A percentile compares a stretch with the other conserved stretches of the same genome.
phyloP scores from a whole-genome alignment of 805 yeast species.

The Yamadazyma tumulicola region DNA sequence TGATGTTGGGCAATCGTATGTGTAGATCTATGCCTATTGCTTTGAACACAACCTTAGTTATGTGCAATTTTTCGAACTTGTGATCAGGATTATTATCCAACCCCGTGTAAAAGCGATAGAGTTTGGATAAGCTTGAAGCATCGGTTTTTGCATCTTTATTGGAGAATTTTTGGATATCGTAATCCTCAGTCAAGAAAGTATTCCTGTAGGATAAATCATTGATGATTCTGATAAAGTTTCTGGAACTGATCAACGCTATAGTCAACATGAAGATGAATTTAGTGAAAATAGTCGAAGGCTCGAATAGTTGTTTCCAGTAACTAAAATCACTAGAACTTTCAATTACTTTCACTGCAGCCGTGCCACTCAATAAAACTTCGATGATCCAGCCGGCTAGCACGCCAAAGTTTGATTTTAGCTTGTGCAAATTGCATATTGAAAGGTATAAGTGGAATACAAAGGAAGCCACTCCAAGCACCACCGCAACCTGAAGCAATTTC shows the following conservation, averaged over 20 bases:
- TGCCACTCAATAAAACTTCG: constrained; percentile 20
- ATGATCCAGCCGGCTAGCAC: constrained; percentile 35
- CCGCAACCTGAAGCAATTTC: neutral
- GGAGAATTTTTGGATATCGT: constrained; percentile 6
- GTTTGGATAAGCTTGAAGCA: constrained; percentile 14
- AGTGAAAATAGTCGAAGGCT: constrained; percentile 24
- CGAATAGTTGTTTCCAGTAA: constrained; percentile 25
- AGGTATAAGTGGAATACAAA: constrained; percentile 22
- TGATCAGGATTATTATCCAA: constrained; percentile 14
- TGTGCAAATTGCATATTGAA: constrained; percentile 31
- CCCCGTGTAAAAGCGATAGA: constrained; percentile 30
- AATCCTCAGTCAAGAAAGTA: constrained; percentile 13
- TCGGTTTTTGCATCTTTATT: neutral
- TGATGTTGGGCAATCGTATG: constrained; percentile 20
- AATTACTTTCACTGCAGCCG: constrained; percentile 27
- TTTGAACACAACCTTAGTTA: neutral
- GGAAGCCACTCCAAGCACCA: constrained; percentile 1
- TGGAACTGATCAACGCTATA: constrained; percentile 27
- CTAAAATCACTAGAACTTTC: constrained; percentile 13
- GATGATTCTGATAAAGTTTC: constrained; percentile 25
- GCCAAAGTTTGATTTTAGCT: constrained; percentile 33
- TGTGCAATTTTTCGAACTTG: constrained; percentile 8
- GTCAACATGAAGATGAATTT: constrained; percentile 20
- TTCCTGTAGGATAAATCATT: constrained; percentile 25
- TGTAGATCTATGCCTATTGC: neutral